Evolutionary conservation across 2,329 filamentous ascomycete genomes (phyloP), one percentile per base, ranked within the genome.

Genomic region (Exophiala dermatitidis): DNA sequence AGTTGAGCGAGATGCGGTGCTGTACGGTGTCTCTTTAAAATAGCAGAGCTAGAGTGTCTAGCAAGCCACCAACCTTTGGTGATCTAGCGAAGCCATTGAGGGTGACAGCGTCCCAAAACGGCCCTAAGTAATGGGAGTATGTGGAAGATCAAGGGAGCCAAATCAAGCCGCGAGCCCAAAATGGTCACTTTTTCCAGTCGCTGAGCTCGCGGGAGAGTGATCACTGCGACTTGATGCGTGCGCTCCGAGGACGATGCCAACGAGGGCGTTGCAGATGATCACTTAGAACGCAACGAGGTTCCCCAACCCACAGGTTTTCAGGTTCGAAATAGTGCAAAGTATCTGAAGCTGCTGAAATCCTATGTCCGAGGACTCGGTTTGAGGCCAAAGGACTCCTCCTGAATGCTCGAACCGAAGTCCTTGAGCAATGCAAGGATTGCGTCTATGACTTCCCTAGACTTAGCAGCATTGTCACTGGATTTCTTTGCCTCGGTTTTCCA

Each of bases 371-470:
- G 48, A 50, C 30, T 50, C 26, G 29, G 48, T 50, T 44, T n/a
- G 10, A 50, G 48, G 48, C 48, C 19, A 37, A 50, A n/a, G 48
- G 48, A n/a, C 40, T 44, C 38, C 48, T 44, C 3, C 48, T 50
- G 26, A 50, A 50, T 46, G 32, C 44, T 52, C 44, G 50, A 52
- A 52, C 43, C 50, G 50, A 52, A 52, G 43, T 47, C 50, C 50
- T 52, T 52, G 29, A 52, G 50, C 30, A 52, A 47, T 52, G 28
- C 12, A 52, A 52, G 29, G 50, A 52, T 52, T 26, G 44, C 31
- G 30, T 46, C 48, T 51, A 51, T 51, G 28, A 51, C 48, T 51
- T 51, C 48, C 48, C 48, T 51, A 51, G 7, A 51, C 40, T 45
- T 51, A 51, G 28, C 28, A 51, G 48, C 30, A 45, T 45, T 37